A percentile compares a stretch with the other conserved stretches of the same genome.
Conservation (phyloP, 2,329 filamentous ascomycete species). For the Lachnellula occidentalis region DNA sequence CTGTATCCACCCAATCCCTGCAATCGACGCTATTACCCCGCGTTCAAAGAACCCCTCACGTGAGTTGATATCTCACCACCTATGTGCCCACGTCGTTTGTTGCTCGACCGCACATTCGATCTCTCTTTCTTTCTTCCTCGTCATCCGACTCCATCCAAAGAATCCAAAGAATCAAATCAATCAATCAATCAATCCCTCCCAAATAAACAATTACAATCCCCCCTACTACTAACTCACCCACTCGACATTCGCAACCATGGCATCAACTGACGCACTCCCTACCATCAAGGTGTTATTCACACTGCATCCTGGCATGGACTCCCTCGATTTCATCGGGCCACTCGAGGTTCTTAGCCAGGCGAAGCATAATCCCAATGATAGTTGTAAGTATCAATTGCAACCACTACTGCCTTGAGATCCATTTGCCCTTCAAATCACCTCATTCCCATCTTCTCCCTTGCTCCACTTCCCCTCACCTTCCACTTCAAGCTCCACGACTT, state of each 20-base stretch:
- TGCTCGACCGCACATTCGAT: too few relatives aligned
- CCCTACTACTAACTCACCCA: too few relatives aligned
- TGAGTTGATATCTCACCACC: too few relatives aligned
- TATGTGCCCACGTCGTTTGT: too few relatives aligned
- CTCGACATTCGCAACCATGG: conserved; percentile 27
- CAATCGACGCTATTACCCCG: too few relatives aligned
- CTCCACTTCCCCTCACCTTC: not conserved
- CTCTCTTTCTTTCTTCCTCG: too few relatives aligned
- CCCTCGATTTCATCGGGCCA: conserved; percentile 51
- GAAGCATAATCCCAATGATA: conserved; percentile 47
- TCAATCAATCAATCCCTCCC: too few relatives aligned
- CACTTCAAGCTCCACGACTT: not conserved
- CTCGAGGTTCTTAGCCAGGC: conserved; percentile 52
- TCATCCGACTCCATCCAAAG: too few relatives aligned
- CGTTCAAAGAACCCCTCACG: too few relatives aligned
- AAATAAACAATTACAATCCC: too few relatives aligned
- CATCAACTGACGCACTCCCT: conserved; percentile 25
- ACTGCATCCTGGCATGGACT: conserved; percentile 49
- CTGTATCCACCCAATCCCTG: too few relatives aligned
- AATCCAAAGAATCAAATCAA: too few relatives aligned
- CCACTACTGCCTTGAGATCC: not conserved
- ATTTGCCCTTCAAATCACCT: not conserved
- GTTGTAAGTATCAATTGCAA: conserved; percentile 34
- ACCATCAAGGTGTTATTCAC: conserved; percentile 55
- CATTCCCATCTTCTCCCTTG: conserved; percentile 3